A percentile compares a stretch with the other conserved stretches of the same genome.
Conservation (phyloP, 192 early-diverging fungal species). For the Coemansia asiatica region DNA sequence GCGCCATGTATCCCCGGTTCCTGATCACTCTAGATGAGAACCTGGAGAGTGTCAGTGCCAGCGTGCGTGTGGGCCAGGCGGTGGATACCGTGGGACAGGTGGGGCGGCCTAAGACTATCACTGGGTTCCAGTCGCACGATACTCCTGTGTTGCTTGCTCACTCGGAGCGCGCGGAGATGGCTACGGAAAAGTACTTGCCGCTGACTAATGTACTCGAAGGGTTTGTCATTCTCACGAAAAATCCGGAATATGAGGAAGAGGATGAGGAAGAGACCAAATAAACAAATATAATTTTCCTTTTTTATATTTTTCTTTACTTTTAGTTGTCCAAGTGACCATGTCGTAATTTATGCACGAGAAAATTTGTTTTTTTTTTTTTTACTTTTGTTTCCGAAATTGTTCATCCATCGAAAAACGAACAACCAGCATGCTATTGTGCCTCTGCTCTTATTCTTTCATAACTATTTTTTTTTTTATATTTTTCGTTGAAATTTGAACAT, state of each 20-base stretch:
- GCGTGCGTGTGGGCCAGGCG: constrained; percentile 97
- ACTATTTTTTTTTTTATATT: not conserved
- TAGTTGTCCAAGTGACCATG: too few species aligned
- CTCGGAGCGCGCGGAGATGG: constrained; percentile 96
- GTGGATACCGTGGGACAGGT: constrained; percentile 99
- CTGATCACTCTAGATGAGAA: constrained; percentile 94
- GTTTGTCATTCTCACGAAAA: constrained; percentile 95
- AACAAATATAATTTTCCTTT: not conserved
- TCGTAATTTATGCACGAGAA: too few species aligned
- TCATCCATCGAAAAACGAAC: not conserved
- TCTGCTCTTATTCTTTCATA: too few species aligned
- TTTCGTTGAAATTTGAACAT: constrained; percentile 14
- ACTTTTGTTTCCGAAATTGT: not conserved
- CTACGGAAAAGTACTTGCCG: constrained; percentile 92
- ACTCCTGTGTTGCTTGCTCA: constrained; percentile 96
- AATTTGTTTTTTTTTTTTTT: not conserved
- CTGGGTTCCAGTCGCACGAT: constrained; percentile 97
- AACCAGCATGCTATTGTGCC: too few species aligned
- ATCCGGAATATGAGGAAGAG: constrained; percentile 81
- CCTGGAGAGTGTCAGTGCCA: constrained; percentile 76
- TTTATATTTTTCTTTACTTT: not conserved
- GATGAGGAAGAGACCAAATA: constrained; percentile 50
- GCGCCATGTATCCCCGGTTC: constrained; percentile 97
- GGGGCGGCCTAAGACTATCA: constrained; percentile 97
- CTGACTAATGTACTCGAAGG: constrained; percentile 88